These are phyloP conservation scores for Aspergillus saccharolyticus DNA, from an alignment of 495 filamentous ascomycete genomes.

Conservation along the genomic window DNA sequence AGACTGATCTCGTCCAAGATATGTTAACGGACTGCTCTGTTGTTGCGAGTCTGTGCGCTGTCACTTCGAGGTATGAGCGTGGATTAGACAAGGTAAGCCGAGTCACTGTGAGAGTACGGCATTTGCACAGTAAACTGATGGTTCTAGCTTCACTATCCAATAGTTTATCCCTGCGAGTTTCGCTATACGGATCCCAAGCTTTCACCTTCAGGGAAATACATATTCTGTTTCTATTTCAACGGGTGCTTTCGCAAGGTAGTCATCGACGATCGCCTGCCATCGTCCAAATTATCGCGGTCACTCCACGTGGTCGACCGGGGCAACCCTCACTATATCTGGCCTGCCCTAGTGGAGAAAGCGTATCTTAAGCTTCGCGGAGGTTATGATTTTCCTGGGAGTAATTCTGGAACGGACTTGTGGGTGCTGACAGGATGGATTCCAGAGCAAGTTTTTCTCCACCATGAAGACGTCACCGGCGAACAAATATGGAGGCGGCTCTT, in stretches of 20 bases:
- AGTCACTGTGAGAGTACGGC: not conserved
- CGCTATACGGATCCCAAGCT: slow-evolving; percentile 47
- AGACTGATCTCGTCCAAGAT: slow-evolving; percentile 85
- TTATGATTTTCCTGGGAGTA: slow-evolving; percentile 98
- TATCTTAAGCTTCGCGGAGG: slow-evolving; percentile 96
- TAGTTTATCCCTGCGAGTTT: slow-evolving; percentile 69
- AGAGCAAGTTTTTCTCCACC: slow-evolving; percentile 87
- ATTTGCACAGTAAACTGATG: slow-evolving; percentile 18
- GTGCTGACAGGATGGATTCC: slow-evolving; percentile 94
- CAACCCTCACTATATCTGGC: slow-evolving; percentile 74
- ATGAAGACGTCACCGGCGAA: slow-evolving; percentile 67
- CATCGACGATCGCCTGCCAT: slow-evolving; percentile 88
- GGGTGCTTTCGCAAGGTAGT: slow-evolving; percentile 81
- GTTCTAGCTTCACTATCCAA: slow-evolving; percentile 57
- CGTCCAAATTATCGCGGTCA: slow-evolving; percentile 63
- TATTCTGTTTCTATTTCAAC: slow-evolving; percentile 91
- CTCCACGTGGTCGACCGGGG: slow-evolving; percentile 87
- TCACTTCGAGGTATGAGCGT: slow-evolving; percentile 57
- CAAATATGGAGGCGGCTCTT: slow-evolving; percentile 75
- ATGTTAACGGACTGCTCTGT: slow-evolving; percentile 94
- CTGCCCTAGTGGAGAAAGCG: slow-evolving; percentile 93
- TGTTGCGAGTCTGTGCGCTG: slow-evolving; percentile 89
- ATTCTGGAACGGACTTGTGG: slow-evolving; percentile 90
- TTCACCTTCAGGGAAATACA: slow-evolving; percentile 81
- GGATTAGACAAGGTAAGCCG: slow-evolving; percentile 53